These are phyloP conservation scores for Histomonas meleagridis DNA, from an alignment of 208 protist genomes.

Conservation along the genomic window DNA sequence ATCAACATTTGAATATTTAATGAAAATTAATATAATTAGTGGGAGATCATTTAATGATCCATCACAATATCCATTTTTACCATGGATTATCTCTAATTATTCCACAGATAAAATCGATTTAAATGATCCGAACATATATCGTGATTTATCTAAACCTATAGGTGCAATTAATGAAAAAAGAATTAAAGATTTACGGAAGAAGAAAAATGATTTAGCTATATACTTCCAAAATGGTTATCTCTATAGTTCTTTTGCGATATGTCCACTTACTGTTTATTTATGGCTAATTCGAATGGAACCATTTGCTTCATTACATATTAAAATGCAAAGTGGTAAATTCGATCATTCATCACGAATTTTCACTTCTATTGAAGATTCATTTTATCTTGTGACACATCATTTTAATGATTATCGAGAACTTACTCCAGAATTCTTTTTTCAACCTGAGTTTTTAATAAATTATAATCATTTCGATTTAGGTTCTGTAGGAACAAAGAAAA, in stretches of 20 bases:
- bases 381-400: not conserved
- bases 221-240: slow-evolving; percentile 69
- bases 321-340: slow-evolving; percentile 67
- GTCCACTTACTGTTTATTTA: slow-evolving; percentile 61
- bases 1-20: not conserved
- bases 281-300: slow-evolving; percentile 44
- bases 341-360: not conserved
- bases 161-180: slow-evolving; percentile 57
- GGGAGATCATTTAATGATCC: not conserved
- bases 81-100: not conserved
- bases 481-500: not conserved
- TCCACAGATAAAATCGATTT: slow-evolving; percentile 43
- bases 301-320: slow-evolving; percentile 46
- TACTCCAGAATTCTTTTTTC: slow-evolving; percentile 59
- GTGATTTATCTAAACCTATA: slow-evolving; percentile 52
- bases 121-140: slow-evolving; percentile 38
- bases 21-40: not conserved
- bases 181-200: slow-evolving; percentile 36
- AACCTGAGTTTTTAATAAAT: slow-evolving; percentile 54
- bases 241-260: slow-evolving; percentile 94
- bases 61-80: not conserved
- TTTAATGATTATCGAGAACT: slow-evolving; percentile 43
- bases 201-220: not conserved
- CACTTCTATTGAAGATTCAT: not conserved
- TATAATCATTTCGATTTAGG: slow-evolving; percentile 52